phyloP scores from a whole-genome alignment of 768 basidiomycete genomes.

The Leucogyrophana mollusca region DNA sequence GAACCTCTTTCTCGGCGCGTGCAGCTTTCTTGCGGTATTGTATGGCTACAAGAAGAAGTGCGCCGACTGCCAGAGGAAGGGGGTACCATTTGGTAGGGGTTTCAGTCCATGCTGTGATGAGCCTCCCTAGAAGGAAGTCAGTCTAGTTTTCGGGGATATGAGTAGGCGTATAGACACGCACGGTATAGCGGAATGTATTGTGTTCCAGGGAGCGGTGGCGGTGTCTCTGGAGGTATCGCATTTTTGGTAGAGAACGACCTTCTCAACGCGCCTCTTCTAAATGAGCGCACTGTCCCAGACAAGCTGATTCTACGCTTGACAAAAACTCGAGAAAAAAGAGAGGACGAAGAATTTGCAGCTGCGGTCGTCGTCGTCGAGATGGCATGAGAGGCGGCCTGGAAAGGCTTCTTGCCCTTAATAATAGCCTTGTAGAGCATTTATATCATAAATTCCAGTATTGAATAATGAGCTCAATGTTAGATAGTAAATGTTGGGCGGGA shows the following conservation, averaged over 20 bases:
- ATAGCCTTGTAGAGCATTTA: conserved; percentile 30
- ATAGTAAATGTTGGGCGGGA: conserved; percentile 6
- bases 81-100: conserved; percentile 97
- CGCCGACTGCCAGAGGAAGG: conserved; percentile 86
- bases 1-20: conserved; percentile 58
- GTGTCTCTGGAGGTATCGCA: conserved; percentile 39
- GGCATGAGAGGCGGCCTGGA: conserved; percentile 51
- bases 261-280: conserved; percentile 22
- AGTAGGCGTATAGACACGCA: conserved; percentile 27
- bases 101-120: conserved; percentile 77
- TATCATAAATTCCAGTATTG: conserved; percentile 10
- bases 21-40: conserved; percentile 66
- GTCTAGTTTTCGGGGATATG: conserved; percentile 4
- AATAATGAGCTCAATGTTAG: conserved; percentile 10
- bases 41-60: conserved; percentile 77
- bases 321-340: conserved; percentile 29
- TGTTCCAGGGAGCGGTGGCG: conserved; percentile 39
- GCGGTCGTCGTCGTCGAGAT: conserved; percentile 26
- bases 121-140: conserved; percentile 42
- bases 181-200: conserved; percentile 51
- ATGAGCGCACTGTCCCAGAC: conserved; percentile 28
- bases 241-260: conserved; percentile 24
- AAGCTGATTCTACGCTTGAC: conserved; percentile 30
- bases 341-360: conserved; percentile 31
- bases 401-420: conserved; percentile 48